phyloP scores from a whole-genome alignment of 1,139 yeast genomes.

The Taphrina pruni region DNA sequence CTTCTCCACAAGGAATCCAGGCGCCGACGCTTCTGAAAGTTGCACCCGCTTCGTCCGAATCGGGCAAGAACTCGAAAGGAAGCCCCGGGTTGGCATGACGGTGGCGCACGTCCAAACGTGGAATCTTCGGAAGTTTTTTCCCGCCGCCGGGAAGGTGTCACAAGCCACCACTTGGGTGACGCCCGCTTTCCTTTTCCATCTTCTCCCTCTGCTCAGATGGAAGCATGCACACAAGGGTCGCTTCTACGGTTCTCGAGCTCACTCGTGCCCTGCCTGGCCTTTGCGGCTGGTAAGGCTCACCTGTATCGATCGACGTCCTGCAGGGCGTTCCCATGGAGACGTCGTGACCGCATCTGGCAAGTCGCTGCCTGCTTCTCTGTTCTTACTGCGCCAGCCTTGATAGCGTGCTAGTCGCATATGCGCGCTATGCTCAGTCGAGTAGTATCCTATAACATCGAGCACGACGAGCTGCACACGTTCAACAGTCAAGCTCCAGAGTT shows the following conservation, averaged over 20 bases:
- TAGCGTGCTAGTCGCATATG: no score
- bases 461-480: background rate
- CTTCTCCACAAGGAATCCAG: background rate
- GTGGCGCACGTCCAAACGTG: conserved; percentile 16
- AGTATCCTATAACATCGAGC: background rate
- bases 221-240: no score
- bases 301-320: conserved; percentile 9
- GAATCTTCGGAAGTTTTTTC: conserved; percentile 1
- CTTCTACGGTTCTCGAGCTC: no score
- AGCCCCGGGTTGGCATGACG: conserved; percentile 5
- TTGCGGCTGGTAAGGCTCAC: no score
- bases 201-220: no score
- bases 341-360: conserved; percentile 13
- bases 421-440: background rate
- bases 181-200: background rate
- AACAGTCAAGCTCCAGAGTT: background rate
- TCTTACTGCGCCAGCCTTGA: conserved; percentile 1
- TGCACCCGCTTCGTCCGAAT: no score
- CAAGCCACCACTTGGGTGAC: background rate
- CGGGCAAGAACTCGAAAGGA: background rate
- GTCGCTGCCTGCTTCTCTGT: background rate
- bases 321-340: conserved; percentile 1
- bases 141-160: background rate
- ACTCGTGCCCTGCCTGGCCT: no score
- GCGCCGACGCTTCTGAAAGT: background rate